Base-by-base conservation (phyloP, 2,329 filamentous ascomycete genomes). In the Stemphylium beticola region DNA sequence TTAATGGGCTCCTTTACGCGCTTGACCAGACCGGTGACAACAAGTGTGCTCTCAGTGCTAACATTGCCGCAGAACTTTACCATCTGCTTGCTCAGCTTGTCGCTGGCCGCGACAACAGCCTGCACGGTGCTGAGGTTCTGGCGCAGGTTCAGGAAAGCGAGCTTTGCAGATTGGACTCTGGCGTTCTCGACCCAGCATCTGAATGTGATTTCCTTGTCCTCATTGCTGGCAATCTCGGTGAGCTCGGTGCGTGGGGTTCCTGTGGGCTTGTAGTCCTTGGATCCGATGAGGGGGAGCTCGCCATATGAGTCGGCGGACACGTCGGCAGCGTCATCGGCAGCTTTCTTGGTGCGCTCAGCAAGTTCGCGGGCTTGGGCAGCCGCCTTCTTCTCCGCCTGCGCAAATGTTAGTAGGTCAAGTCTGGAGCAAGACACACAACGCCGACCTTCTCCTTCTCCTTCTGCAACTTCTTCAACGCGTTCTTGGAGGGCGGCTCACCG, bases 1-100 rank as follows among this genome's bases (percentile, higher is more conserved):
- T 96, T 95, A 74, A 98, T 90, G 3, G 91, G 90, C 71, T 96
- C 92, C 18, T 89, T 83, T 0, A 93, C 90, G 78, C 89, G 89
- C 81, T 92, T 85, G 48, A 98, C 88, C 29, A 83, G 79, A 62
- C 89, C 95, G 69, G 96, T 90, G 56, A 97, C 87, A 36, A 87
- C 80, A 22, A 97, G 87, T 66, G 90, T 92, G 65, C 89, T 92
- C 81, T 97, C 93, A 40, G 88, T 82, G 70, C 86, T 89, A 64
- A 96, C 78, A 38, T 81, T 83, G 42, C 85, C 86, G 44, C 89
- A 87, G 86, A 90, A 98, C 80, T 98, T 98, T 73, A 97, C 91
- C 93, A 98, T 98, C 77, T 91, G 92, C 74, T 87, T 88, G 86
- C 68, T 92, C 85, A 72, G 81, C 77, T 68, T 85, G 59, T 78